Evolutionary conservation across 306 rosid genomes (phyloP), one percentile per base, ranked within the genome.

Genomic region (Carpinus fangiana): DNA sequence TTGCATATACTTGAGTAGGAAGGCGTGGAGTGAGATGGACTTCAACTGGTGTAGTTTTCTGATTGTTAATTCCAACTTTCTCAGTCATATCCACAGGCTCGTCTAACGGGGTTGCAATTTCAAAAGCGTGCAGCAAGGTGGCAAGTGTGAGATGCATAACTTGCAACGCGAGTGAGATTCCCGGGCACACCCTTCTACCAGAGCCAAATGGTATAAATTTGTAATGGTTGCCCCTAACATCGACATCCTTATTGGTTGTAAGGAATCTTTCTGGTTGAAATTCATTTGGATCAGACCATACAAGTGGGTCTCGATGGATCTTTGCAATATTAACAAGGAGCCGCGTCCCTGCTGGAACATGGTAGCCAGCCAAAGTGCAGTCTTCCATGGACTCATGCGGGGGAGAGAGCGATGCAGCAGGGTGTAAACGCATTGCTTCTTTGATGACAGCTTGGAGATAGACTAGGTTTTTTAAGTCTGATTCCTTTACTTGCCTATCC

Each of bases 121-220:
- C 80, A 41, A 91, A 86, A 0, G 86, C 87, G 3, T 91, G 97
- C 43, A 89, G 61, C 23, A 88, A 69, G 45, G 79, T 16, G n/a
- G 91, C 92, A 9, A 88, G 17, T 2, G 85, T 75, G 31, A 91
- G 72, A 0, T 55, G 53, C n/a, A 80, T 81, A 83, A 87, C 71
- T 38, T 86, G 88, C 55, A 88, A 77, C 1, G 77, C 88, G 51
- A 83, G 70, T 1, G 67, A 52, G 0, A 78, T 47, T 11, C 89
- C 91, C 7, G 92, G 92, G 28, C 93, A 89, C 0, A 60, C 2
- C 74, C 94, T 88, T 81, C 97, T 79, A 12, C 97, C 94, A 6
- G 80, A 47, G 0, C 92, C 94, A 73, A 91, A 86, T 0, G 94
- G 97, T 41, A 87, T 76, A 0, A 89, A 64, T 75, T 85, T 86